phyloP scores from a whole-genome alignment of 1,284 basidiomycete genomes.

The Schizopora paradoxa region DNA sequence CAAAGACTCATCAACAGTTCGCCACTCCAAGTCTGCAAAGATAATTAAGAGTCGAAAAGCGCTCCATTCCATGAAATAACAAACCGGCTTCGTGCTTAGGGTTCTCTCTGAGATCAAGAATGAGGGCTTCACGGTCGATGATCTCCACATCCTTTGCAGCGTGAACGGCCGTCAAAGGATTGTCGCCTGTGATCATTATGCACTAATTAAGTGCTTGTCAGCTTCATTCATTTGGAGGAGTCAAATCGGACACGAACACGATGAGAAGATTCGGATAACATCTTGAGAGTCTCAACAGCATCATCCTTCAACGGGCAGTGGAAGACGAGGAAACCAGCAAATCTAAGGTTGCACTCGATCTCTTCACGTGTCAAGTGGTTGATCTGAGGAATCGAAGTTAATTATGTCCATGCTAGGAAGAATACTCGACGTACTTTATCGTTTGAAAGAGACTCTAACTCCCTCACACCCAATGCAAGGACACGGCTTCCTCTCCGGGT shows the following conservation, averaged over 20 bases:
- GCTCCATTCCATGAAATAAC: slow-evolving; percentile 21
- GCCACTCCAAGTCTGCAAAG: slow-evolving; percentile 75
- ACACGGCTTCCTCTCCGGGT: slow-evolving; percentile 89
- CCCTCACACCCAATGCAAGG: slow-evolving; percentile 82
- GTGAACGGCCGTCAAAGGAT: slow-evolving; percentile 91
- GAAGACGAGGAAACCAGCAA: slow-evolving; percentile 93
- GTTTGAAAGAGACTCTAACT: slow-evolving; percentile 59
- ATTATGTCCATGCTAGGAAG: background rate
- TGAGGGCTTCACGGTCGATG: slow-evolving; percentile 87
- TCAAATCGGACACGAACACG: slow-evolving; percentile 51
- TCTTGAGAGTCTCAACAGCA: slow-evolving; percentile 82
- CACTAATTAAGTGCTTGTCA: slow-evolving; percentile 59
- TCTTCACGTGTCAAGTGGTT: slow-evolving; percentile 76
- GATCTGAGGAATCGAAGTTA: slow-evolving; percentile 46
- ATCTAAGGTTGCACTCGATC: slow-evolving; percentile 73
- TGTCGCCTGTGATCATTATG: slow-evolving; percentile 97
- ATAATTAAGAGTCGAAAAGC: slow-evolving; percentile 2
- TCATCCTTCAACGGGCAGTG: slow-evolving; percentile 95
- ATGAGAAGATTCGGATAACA: slow-evolving; percentile 92
- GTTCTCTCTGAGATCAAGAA: slow-evolving; percentile 85
- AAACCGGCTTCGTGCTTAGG: slow-evolving; percentile 60
- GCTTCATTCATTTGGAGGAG: background rate
- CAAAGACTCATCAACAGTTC: slow-evolving; percentile 85
- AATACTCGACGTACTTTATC: slow-evolving; percentile 48
- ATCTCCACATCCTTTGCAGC: slow-evolving; percentile 94